Evolutionary conservation across 805 yeast species (phyloP), one percentile per base, ranked within the genome.

Genomic region (Grigorovia humatica): DNA sequence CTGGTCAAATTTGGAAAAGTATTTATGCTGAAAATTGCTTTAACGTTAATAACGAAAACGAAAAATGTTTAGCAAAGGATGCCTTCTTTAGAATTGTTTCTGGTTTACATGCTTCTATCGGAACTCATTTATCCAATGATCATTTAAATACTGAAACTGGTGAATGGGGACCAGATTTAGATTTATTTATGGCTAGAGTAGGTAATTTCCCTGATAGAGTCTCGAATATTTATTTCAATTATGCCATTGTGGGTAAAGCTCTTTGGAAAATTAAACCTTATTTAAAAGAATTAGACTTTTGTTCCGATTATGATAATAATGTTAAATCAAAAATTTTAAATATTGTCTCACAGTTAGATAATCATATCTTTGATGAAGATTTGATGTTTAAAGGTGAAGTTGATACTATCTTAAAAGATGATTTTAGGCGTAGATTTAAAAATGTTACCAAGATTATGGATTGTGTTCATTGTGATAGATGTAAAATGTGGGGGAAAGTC

Each of bases 401-500:
- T n/a, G 63, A 63, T 50, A 61, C 66, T 4, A 70, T 67, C 2
- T 75, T 91, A 52, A 93, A 93, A 61, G 83, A 83, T 56, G 98
- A 93, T 60, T 90, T 93, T 71, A 78, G 91, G 55, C 69, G 78
- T 42, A 83, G 95, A 49, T 95, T 93, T 68, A 83, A 81, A 63
- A 93, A 93, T 65, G 95, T 93, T 23, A 83, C 95, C 19, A 83
- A 87, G 48, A 81, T 93, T 45, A 93, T 93, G 97, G 96, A 91
- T 67, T 93, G 99, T 72, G 98, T 93, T 43, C 97, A 96, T 42
- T 93, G 99, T 73, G 99, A 93, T 66, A 77, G 97, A 64, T 93
- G 99, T 68, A 79, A 97, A 62, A 74, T 93, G 69, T 93, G 99
- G 99, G 99, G 99, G 9, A 93, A 93, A 68, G 79, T 93, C 32